Conservation (phyloP, 805 yeast species). For the Zygoascus ofunaensis region DNA sequence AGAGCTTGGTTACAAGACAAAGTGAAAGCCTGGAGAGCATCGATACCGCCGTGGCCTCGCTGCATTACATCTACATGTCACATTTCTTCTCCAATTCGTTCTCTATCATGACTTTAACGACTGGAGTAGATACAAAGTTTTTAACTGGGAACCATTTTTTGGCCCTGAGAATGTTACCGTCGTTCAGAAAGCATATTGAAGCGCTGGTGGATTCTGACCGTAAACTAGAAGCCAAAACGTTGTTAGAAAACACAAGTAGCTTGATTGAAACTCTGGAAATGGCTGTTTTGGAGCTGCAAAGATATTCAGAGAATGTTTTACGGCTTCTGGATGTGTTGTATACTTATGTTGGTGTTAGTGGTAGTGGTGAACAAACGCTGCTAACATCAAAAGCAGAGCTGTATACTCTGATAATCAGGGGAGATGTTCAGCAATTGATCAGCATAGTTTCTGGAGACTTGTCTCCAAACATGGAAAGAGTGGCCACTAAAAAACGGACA, state of each 20-base stretch:
- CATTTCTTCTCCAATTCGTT: constrained; percentile 33
- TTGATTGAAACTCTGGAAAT: not conserved
- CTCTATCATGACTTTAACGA: constrained; percentile 13
- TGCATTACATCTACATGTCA: constrained; percentile 28
- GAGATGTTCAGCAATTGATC: not conserved
- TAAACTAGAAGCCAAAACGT: not conserved
- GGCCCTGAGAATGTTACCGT: constrained; percentile 30
- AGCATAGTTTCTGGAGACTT: too few species aligned
- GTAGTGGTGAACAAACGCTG: not conserved
- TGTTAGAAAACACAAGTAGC: not conserved
- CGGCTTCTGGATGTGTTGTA: not conserved
- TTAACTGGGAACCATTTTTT: constrained; percentile 11
- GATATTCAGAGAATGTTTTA: not conserved
- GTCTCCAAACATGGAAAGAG: not conserved
- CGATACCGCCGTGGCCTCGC: constrained; percentile 18
- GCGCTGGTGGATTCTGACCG: not conserved
- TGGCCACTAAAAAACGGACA: not conserved
- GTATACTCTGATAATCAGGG: constrained; percentile 2
- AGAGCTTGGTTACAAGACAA: constrained; percentile 16
- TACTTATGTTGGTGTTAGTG: not conserved
- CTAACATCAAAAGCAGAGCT: not conserved
- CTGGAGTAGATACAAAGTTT: not conserved
- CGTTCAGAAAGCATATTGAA: constrained; percentile 26
- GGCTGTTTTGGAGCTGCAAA: not conserved
- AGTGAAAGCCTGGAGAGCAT: constrained; percentile 18